Conservation (phyloP, 2,329 filamentous ascomycete species). For the Laburnicola sp. region DNA sequence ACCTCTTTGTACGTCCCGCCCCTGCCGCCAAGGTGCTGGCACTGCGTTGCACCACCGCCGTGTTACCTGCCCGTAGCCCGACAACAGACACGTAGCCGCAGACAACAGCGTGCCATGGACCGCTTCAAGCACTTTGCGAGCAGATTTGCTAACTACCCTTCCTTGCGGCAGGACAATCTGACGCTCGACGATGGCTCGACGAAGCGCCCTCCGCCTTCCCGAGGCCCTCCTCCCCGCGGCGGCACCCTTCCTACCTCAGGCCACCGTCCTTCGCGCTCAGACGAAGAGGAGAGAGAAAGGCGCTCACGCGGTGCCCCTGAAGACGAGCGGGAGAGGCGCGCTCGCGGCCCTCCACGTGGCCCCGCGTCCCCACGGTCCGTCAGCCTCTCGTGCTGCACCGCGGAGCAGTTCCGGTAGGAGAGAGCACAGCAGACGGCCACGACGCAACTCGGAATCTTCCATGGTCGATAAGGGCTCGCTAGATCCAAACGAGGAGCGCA, state of each 20-base stretch:
- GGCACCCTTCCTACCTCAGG: slow-evolving; percentile 51
- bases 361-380: slow-evolving; percentile 45
- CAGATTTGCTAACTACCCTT: slow-evolving; percentile 50
- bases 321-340: background rate
- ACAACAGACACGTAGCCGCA: slow-evolving; percentile 3
- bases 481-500: slow-evolving; percentile 65
- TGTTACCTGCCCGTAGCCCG: background rate
- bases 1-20: slow-evolving; percentile 71
- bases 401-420: slow-evolving; percentile 45
- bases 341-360: slow-evolving; percentile 36
- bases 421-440: slow-evolving; percentile 54
- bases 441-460: slow-evolving; percentile 81
- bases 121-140: slow-evolving; percentile 44
- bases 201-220: slow-evolving; percentile 38
- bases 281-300: slow-evolving; percentile 56
- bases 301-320: slow-evolving; percentile 3
- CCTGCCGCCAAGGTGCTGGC: slow-evolving; percentile 14
- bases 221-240: slow-evolving; percentile 49
- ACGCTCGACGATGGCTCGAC: slow-evolving; percentile 64
- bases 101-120: slow-evolving; percentile 40
- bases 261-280: slow-evolving; percentile 68
- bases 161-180: slow-evolving; percentile 63
- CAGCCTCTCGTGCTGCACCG: slow-evolving; percentile 43
- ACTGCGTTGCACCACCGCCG: slow-evolving; percentile 23
- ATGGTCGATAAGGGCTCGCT: slow-evolving; percentile 64